Conservation (phyloP, 1,139 yeast species). For the Magnusiomyces fungicola region DNA sequence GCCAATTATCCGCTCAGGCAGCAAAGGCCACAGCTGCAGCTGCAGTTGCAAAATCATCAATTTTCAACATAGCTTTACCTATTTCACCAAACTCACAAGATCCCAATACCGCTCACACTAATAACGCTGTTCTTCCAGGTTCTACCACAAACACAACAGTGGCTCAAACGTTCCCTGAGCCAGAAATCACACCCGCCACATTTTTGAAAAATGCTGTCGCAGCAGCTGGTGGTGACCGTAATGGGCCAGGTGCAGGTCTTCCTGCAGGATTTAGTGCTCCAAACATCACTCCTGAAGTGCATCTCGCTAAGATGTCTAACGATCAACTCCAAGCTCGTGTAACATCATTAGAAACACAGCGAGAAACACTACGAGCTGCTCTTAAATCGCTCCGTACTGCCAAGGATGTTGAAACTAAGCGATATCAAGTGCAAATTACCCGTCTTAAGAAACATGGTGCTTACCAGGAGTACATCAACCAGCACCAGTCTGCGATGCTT, state of each 20-base stretch:
- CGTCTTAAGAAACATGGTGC: slow-evolving; percentile 14
- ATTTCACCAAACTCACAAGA: background rate
- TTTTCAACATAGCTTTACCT: background rate
- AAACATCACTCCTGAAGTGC: background rate
- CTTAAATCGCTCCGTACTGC: slow-evolving; percentile 33
- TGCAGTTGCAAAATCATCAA: slow-evolving; percentile 2
- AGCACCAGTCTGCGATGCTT: slow-evolving; percentile 1
- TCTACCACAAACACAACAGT: no score
- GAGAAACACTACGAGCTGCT: slow-evolving; percentile 55
- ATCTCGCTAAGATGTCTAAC: slow-evolving; percentile 3
- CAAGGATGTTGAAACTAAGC: slow-evolving; percentile 31
- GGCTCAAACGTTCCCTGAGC: no score
- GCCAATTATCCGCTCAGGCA: slow-evolving; percentile 5
- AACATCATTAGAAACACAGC: slow-evolving; percentile 40
- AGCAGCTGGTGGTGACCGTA: no score
- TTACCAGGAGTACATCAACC: slow-evolving; percentile 3
- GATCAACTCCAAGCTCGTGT: slow-evolving; percentile 21
- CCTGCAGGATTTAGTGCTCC: no score
- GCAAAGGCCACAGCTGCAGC: slow-evolving; percentile 4
- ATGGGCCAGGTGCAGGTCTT: no score
- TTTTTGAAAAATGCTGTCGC: no score
- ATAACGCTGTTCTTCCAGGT: no score
- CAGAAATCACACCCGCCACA: no score
- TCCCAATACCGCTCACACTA: no score
- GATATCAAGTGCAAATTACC: slow-evolving; percentile 27